Evolutionary conservation across 306 rosid species (phyloP).

Genomic region (Cicer chorassanicum): DNA sequence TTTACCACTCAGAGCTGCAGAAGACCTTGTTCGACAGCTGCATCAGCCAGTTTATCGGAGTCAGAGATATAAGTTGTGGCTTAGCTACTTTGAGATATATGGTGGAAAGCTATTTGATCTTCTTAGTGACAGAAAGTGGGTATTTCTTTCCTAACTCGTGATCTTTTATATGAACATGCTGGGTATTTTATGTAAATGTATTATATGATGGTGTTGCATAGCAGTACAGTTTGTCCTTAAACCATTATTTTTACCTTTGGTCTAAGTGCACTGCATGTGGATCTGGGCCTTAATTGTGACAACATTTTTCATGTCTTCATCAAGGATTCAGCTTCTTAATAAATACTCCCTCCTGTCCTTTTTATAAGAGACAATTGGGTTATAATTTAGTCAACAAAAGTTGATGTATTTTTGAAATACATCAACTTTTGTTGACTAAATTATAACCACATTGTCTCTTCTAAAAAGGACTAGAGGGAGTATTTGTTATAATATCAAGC

Average conservation of each 20-base stretch:
- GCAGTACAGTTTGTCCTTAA: conserved; percentile 28
- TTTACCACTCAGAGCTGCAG: conserved; percentile 91
- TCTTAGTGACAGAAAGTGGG: conserved; percentile 92
- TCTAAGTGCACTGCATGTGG: conserved; percentile 27
- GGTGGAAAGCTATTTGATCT: conserved; percentile 98
- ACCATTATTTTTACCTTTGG: conserved; percentile 20
- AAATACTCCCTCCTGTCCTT: not conserved
- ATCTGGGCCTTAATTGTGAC: conserved; percentile 25
- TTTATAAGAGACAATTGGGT: too few relatives aligned
- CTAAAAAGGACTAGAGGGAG: too few relatives aligned
- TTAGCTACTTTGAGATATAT: conserved; percentile 97
- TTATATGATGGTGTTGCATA: conserved; percentile 34
- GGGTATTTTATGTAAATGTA: conserved; percentile 29
- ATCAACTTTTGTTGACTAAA: too few relatives aligned
- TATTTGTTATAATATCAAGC: conserved; percentile 14
- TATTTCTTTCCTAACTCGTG: conserved; percentile 41
- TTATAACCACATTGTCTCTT: too few relatives aligned
- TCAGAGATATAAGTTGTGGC: conserved; percentile 97
- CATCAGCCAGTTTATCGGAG: conserved; percentile 87
- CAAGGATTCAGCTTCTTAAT: conserved; percentile 13
- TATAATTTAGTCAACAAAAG: too few relatives aligned
- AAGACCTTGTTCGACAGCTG: conserved; percentile 84
- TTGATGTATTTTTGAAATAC: too few relatives aligned
- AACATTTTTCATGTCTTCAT: not conserved
- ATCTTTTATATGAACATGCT: conserved; percentile 13